Evolutionary conservation across 1,139 yeast species (phyloP).

Genomic region (Lodderomyces parapsilosis): DNA sequence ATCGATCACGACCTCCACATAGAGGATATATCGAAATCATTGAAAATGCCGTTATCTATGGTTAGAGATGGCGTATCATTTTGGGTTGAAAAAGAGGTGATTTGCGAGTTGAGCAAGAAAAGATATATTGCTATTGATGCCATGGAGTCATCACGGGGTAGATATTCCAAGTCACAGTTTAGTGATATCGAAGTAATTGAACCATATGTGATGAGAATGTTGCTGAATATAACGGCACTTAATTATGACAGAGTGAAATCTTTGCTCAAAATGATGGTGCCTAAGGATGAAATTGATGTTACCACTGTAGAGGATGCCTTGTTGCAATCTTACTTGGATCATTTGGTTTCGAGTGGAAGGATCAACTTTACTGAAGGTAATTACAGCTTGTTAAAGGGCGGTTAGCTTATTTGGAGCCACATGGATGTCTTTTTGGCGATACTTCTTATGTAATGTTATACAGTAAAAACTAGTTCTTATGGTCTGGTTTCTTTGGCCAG

Average conservation of each 20-base stretch:
- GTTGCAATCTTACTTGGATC: slow-evolving; percentile 17
- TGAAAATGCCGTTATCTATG: slow-evolving; percentile 38
- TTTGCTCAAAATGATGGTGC: slow-evolving; percentile 13
- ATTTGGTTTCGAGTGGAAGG: slow-evolving; percentile 18
- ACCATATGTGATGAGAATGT: slow-evolving; percentile 9
- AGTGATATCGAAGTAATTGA: slow-evolving; percentile 9
- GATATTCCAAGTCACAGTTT: slow-evolving; percentile 3
- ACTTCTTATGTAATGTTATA: neutral
- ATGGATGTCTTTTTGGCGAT: too few relatives aligned
- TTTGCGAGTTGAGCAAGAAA: slow-evolving; percentile 35
- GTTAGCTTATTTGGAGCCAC: too few relatives aligned
- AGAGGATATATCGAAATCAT: slow-evolving; percentile 22
- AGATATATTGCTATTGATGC: slow-evolving; percentile 21
- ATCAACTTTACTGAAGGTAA: slow-evolving; percentile 18
- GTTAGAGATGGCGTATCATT: slow-evolving; percentile 44
- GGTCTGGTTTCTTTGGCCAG: slow-evolving; percentile 67
- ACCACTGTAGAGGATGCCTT: slow-evolving; percentile 2
- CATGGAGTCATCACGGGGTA: neutral
- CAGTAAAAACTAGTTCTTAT: slow-evolving; percentile 8
- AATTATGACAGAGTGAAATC: slow-evolving; percentile 14
- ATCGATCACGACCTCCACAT: slow-evolving; percentile 24
- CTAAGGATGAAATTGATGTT: slow-evolving; percentile 12
- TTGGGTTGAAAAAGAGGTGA: slow-evolving; percentile 57
- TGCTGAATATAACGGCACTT: slow-evolving; percentile 11
- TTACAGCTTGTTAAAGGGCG: slow-evolving; percentile 12